Conservation (phyloP, 73 alveolate genomes). For the Breviolum minutum region DNA sequence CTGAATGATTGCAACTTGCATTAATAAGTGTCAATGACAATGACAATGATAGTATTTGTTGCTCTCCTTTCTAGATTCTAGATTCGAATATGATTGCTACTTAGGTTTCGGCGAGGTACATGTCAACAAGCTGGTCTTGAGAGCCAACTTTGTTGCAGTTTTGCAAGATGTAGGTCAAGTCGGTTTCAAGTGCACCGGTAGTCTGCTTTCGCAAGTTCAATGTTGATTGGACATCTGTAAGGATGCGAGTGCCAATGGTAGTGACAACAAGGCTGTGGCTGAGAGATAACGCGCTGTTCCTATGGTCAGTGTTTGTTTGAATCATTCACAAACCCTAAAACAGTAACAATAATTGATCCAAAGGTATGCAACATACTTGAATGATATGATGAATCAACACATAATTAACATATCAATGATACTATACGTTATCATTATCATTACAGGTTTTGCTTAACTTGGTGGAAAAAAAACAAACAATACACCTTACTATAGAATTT, state of each 20-base stretch:
- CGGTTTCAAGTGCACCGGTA: neutral
- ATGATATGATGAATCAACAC: too few relatives aligned
- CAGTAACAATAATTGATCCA: too few relatives aligned
- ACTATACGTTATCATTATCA: too few relatives aligned
- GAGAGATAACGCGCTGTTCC: neutral
- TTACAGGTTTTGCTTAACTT: too few relatives aligned
- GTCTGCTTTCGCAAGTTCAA: neutral
- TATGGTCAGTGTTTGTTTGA: neutral
- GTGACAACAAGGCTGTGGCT: neutral
- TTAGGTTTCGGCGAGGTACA: neutral
- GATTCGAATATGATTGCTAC: neutral
- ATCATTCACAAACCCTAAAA: too few relatives aligned
- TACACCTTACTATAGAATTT: neutral
- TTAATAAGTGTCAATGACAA: neutral
- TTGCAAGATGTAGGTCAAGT: neutral
- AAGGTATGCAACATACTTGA: too few relatives aligned
- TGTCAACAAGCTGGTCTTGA: neutral
- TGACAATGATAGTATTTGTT: neutral
- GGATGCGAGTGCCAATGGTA: neutral
- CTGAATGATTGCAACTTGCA: neutral
- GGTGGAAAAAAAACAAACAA: too few relatives aligned
- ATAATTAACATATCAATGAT: too few relatives aligned
- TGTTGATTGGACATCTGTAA: neutral
- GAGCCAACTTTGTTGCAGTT: neutral
- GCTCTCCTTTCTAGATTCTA: neutral